Evolutionary conservation across 768 basidiomycete species (phyloP).

Genomic region (Sarcodon sp.): DNA sequence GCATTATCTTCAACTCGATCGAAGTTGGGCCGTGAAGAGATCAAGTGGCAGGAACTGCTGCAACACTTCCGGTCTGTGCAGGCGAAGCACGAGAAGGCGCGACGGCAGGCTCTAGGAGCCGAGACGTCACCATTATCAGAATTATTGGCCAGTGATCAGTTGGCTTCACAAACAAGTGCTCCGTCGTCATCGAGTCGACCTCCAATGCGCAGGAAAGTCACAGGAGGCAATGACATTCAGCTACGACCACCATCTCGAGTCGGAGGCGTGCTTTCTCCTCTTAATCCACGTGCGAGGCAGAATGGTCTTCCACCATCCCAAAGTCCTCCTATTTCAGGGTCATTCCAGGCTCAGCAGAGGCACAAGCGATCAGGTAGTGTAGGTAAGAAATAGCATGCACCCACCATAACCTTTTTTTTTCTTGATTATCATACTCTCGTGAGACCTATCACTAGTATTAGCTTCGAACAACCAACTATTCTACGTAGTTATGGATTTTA

Average conservation of each 20-base stretch:
- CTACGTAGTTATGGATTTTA: neutral
- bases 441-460: conserved; percentile 1
- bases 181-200: conserved; percentile 23
- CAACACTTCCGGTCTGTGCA: conserved; percentile 88
- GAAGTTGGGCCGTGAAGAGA: conserved; percentile 74
- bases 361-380: conserved; percentile 29
- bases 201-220: conserved; percentile 47
- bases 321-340: conserved; percentile 10
- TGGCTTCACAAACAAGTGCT: conserved; percentile 7
- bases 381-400: conserved; percentile 20
- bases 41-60: conserved; percentile 95
- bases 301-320: conserved; percentile 23
- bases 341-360: conserved; percentile 16
- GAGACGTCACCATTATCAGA: conserved; percentile 42
- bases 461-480: too few relatives aligned
- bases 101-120: conserved; percentile 61
- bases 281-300: conserved; percentile 55
- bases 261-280: conserved; percentile 44
- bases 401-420: conserved; percentile 2
- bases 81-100: conserved; percentile 82
- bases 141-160: conserved; percentile 31
- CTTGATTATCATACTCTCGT: neutral
- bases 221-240: conserved; percentile 29
- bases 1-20: conserved; percentile 46
- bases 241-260: conserved; percentile 16